phyloP scores from a whole-genome alignment of 78 protist species.

The Dictyostelium firmibasis region DNA sequence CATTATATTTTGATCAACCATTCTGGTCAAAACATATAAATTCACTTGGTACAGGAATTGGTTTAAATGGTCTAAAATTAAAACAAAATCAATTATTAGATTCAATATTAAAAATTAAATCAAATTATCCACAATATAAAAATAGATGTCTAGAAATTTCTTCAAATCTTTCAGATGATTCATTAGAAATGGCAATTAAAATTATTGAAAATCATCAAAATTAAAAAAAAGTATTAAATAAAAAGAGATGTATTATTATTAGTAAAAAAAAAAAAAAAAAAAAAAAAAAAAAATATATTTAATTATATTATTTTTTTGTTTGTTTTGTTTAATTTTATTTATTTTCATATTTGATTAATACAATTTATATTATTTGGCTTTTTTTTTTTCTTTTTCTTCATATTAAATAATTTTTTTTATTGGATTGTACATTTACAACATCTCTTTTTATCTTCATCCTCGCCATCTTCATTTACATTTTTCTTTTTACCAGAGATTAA shows the following conservation, averaged over 20 bases:
- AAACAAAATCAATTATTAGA: neutral
- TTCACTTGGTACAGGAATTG: neutral
- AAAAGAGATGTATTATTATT: too few relatives aligned
- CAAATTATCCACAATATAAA: neutral
- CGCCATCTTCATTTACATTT: neutral
- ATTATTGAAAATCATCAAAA: neutral
- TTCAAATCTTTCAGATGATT: neutral
- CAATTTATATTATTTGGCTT: neutral
- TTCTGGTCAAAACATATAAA: neutral
- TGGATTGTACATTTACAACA: constrained; percentile 74
- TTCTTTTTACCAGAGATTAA: constrained; percentile 45
- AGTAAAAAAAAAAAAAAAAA: neutral
- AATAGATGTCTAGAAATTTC: neutral
- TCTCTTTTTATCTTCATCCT: constrained; percentile 13
- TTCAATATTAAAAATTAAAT: neutral
- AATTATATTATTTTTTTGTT: neutral
- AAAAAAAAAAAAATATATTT: too few relatives aligned
- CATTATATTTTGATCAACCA: neutral
- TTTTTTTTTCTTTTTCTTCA: neutral
- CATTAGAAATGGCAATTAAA: neutral
- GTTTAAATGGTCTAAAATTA: neutral
- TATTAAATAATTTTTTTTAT: neutral
- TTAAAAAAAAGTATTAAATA: too few relatives aligned
- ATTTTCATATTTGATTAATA: neutral
- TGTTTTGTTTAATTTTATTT: neutral